Evolutionary conservation across 345 rosid species (phyloP), one percentile per base, ranked within the genome.

Genomic region (Hypericum perforatum): DNA sequence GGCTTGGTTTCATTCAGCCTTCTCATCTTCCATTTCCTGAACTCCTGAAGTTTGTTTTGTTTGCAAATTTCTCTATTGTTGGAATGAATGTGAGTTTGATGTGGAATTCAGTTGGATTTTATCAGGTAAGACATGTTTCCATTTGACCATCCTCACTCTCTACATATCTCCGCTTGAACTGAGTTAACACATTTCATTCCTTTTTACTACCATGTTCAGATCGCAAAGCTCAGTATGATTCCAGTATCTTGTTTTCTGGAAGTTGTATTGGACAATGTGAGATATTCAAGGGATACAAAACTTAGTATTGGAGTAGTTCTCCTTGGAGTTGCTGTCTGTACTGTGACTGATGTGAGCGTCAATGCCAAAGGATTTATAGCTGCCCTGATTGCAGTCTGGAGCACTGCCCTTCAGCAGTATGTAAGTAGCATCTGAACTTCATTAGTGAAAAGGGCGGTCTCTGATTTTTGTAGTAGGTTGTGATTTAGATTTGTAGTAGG

Each of bases 91-190:
- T 94, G 52, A 94, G 99, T 68, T 74, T 94, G 49, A 89, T 94
- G 99, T 94, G 95, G 99, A 94, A 89, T 40, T 89, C 99, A n/a
- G 99, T 94, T n/a, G 99, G 99, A 36, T 94, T 94, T 65, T 94
- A 94, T 74, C 97, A 94, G 98, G 98, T 82, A 54, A 60, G 70
- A 53, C 39, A 0, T 38, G 51, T 39, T 37, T 38, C 52, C 42
- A 16, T 39, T 29, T 14, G 37, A 13, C 7, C 6, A 22, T 39
- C 11, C 58, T n/a, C 41, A 63, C 39, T 41, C 8, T 47, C 32
- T 13, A 48, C 53, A 9, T 36, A 40, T 44, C 32, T 53, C 45
- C 29, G 7, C 52, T 54, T 15, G 50, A 38, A 63, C 62, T 54
- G 59, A 58, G 56, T 49, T 13, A 54, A 9, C 10, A 9, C 22